phyloP scores from a whole-genome alignment of 768 basidiomycete genomes.

The Termitomyces sp. region DNA sequence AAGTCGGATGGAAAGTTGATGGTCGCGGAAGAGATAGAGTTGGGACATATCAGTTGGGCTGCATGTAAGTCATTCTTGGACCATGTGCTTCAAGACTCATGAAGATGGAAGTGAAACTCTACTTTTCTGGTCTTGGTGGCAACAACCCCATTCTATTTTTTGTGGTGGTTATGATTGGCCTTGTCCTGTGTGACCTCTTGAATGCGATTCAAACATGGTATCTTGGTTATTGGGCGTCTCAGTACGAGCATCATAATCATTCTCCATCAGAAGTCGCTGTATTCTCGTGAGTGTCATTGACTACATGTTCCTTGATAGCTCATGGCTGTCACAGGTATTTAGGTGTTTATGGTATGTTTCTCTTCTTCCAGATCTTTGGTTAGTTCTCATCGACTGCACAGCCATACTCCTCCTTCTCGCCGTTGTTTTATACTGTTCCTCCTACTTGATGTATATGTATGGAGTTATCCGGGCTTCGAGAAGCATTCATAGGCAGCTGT shows the following conservation, averaged over 20 bases:
- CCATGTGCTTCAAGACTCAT: conserved; percentile 14
- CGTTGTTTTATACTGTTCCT: conserved; percentile 25
- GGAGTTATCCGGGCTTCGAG: conserved; percentile 50
- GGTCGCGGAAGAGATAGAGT: conserved; percentile 55
- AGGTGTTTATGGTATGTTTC: conserved; percentile 25
- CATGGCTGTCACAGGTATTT: conserved; percentile 38
- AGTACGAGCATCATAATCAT: conserved; percentile 32
- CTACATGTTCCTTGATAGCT: background rate
- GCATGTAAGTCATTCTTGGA: conserved; percentile 25
- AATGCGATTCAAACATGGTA: conserved; percentile 34
- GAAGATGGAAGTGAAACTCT: conserved; percentile 26
- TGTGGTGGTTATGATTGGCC: conserved; percentile 16
- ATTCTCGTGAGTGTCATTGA: conserved; percentile 25
- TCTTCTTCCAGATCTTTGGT: background rate
- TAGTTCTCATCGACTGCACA: conserved; percentile 3
- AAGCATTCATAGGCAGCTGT: conserved; percentile 43
- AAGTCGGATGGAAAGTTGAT: conserved; percentile 54
- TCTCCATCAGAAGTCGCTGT: conserved; percentile 25
- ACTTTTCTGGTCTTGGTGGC: conserved; percentile 32
- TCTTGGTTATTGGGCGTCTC: conserved; percentile 40
- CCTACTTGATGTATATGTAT: conserved; percentile 33
- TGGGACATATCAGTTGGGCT: conserved; percentile 52
- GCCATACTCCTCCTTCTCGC: conserved; percentile 26
- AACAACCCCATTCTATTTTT: conserved; percentile 28
- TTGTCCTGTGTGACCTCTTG: conserved; percentile 17